Conservation (phyloP, 2,329 filamentous ascomycete genomes). For the Cordyceps fumosorosea region DNA sequence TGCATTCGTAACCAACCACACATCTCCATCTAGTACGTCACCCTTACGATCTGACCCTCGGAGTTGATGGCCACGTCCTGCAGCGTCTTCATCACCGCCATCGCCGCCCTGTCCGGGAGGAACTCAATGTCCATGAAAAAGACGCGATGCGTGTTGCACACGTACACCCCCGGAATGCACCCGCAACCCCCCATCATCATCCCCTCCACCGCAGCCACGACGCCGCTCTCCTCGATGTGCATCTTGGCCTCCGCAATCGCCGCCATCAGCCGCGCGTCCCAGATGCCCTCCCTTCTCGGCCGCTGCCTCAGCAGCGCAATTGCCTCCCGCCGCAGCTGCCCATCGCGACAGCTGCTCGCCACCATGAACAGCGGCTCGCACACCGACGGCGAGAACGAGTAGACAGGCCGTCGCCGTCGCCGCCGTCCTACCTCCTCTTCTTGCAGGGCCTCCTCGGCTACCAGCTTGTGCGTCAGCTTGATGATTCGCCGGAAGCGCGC, state of each 20-base stretch:
- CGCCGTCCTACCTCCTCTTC: background rate
- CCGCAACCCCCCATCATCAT: background rate
- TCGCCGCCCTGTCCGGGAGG: background rate
- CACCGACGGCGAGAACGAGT: slow-evolving; percentile 9
- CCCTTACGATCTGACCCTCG: background rate
- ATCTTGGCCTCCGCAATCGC: slow-evolving; percentile 13
- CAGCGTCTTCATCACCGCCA: slow-evolving; percentile 9
- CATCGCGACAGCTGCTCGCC: slow-evolving; percentile 3
- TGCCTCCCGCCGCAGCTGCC: background rate
- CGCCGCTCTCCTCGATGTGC: slow-evolving; percentile 10
- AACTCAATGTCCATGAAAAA: slow-evolving; percentile 12
- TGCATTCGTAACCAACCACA: too few species aligned
- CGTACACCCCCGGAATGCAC: background rate
- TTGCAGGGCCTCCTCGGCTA: slow-evolving; percentile 1
- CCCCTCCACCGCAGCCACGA: background rate
- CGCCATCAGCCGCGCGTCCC: slow-evolving; percentile 12
- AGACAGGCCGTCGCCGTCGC: background rate
- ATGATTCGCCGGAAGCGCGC: slow-evolving; percentile 2
- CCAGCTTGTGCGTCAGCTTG: slow-evolving; percentile 6
- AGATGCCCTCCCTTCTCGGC: slow-evolving; percentile 11
- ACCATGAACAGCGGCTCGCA: slow-evolving; percentile 13
- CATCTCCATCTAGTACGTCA: background rate
- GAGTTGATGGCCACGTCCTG: background rate
- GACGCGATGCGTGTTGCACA: slow-evolving; percentile 8
- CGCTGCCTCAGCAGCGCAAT: slow-evolving; percentile 9